These are phyloP conservation scores for Metschnikowia noctiluminum DNA, from an alignment of 805 yeast genomes.

Conservation along the genomic window DNA sequence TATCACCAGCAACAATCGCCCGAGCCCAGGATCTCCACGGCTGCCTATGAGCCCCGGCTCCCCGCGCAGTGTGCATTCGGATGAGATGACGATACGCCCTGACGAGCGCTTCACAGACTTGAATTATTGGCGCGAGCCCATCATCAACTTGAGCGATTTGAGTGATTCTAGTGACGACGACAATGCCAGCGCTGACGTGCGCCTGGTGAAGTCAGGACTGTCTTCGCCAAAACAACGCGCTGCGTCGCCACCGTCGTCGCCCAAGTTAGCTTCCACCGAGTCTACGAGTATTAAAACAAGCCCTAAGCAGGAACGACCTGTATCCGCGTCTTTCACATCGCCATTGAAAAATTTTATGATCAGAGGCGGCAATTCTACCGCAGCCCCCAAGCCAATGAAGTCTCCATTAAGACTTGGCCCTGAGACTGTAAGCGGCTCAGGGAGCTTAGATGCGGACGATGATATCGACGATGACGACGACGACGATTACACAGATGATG, in stretches of 20 bases:
- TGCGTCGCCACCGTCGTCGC: slow-evolving; percentile 10
- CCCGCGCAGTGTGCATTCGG: slow-evolving; percentile 21
- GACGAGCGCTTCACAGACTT: slow-evolving; percentile 78
- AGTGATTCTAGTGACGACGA: slow-evolving; percentile 46
- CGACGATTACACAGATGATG: slow-evolving; percentile 5
- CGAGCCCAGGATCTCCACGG: slow-evolving; percentile 16
- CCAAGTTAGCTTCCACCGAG: slow-evolving; percentile 2
- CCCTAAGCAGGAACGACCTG: slow-evolving; percentile 26
- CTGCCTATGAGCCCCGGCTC: slow-evolving; percentile 21
- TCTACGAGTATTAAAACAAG: not conserved
- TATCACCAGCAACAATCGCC: slow-evolving; percentile 3
- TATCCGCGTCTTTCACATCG: slow-evolving; percentile 36
- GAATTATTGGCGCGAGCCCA: slow-evolving; percentile 88
- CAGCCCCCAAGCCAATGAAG: slow-evolving; percentile 26
- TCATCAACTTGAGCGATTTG: slow-evolving; percentile 57
- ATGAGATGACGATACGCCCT: slow-evolving; percentile 30
- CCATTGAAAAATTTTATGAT: slow-evolving; percentile 42
- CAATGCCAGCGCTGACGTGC: slow-evolving; percentile 10
- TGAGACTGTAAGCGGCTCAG: slow-evolving; percentile 4
- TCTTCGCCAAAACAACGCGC: slow-evolving; percentile 3
- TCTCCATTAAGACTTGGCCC: slow-evolving; percentile 12
- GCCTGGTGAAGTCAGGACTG: slow-evolving; percentile 4
- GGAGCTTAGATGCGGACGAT: slow-evolving; percentile 4
- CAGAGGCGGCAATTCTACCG: slow-evolving; percentile 23
- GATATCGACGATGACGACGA: slow-evolving; percentile 11